Evolutionary conservation across 768 basidiomycete species (phyloP).

Genomic region (Rhodosporidiobolus odoratus): DNA sequence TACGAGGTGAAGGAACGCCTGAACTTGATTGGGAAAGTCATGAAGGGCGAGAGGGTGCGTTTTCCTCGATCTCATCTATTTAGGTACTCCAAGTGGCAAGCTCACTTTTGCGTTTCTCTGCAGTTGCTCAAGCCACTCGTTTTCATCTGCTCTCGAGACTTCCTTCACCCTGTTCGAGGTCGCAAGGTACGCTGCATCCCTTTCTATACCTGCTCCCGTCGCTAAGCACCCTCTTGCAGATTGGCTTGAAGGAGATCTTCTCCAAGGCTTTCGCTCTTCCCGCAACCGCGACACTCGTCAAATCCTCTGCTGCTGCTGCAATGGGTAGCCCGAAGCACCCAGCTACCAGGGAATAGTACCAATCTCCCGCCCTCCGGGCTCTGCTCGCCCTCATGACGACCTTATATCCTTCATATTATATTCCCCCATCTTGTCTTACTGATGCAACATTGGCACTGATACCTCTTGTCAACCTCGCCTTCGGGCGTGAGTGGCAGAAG

Average conservation of each 20-base stretch:
- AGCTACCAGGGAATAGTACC: too few species aligned
- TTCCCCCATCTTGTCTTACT: too few species aligned
- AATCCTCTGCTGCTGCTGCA: too few species aligned
- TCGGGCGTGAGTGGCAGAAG: too few species aligned
- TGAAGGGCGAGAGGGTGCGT: slow-evolving; percentile 18
- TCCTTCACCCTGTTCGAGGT: slow-evolving; percentile 3
- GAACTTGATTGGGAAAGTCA: slow-evolving; percentile 5
- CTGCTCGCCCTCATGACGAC: too few species aligned
- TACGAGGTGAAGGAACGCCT: slow-evolving; percentile 10
- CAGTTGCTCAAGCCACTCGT: slow-evolving; percentile 15
- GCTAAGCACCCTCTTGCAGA: background rate
- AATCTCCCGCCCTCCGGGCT: too few species aligned
- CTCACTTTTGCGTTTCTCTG: too few species aligned
- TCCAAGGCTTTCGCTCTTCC: background rate
- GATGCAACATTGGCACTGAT: too few species aligned
- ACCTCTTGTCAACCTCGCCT: too few species aligned
- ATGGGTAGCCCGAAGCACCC: too few species aligned
- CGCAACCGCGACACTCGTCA: slow-evolving; percentile 11
- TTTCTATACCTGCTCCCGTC: background rate
- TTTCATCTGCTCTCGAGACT: slow-evolving; percentile 11
- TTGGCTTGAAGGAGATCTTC: slow-evolving; percentile 2
- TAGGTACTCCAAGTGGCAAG: background rate
- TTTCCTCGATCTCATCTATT: background rate
- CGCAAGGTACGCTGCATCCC: background rate
- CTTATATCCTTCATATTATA: too few species aligned